Evolutionary conservation across 2,329 filamentous ascomycete genomes (phyloP).

Genomic region (Diatrype stigma): DNA sequence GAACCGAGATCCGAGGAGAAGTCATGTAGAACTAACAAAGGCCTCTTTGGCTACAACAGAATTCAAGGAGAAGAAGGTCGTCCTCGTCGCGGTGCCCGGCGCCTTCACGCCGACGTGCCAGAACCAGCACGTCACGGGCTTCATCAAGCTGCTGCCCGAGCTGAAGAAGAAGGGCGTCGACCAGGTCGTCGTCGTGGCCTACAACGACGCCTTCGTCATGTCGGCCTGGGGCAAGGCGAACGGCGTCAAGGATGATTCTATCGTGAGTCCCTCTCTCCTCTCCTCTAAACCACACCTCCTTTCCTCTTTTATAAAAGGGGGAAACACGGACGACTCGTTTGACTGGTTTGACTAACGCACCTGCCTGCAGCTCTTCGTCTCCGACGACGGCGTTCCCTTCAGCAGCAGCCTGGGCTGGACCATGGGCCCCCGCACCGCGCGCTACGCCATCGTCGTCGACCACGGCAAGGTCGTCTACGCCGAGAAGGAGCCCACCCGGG

Average conservation of each 20-base stretch:
- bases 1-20: too few relatives aligned
- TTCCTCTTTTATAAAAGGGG: not conserved
- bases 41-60: too few relatives aligned
- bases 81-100: constrained; percentile 56
- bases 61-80: constrained; percentile 52
- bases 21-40: not conserved
- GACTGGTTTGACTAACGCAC: too few relatives aligned
- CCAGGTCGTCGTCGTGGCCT: constrained; percentile 73
- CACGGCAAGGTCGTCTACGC: constrained; percentile 81
- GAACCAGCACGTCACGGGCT: constrained; percentile 74
- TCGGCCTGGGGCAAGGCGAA: constrained; percentile 89
- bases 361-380: constrained; percentile 75
- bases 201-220: constrained; percentile 86
- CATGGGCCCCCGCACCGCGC: constrained; percentile 66
- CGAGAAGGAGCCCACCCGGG: constrained; percentile 60
- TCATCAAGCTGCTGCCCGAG: constrained; percentile 66
- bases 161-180: constrained; percentile 81
- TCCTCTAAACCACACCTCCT: not conserved
- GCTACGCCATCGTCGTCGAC: constrained; percentile 78
- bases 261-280: constrained; percentile 36
- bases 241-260: constrained; percentile 63
- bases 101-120: constrained; percentile 88
- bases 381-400: constrained; percentile 66
- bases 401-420: constrained; percentile 75
- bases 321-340: constrained; percentile 1